Base-by-base conservation (phyloP, 495 filamentous ascomycete genomes). In the Cudoniella acicularis region DNA sequence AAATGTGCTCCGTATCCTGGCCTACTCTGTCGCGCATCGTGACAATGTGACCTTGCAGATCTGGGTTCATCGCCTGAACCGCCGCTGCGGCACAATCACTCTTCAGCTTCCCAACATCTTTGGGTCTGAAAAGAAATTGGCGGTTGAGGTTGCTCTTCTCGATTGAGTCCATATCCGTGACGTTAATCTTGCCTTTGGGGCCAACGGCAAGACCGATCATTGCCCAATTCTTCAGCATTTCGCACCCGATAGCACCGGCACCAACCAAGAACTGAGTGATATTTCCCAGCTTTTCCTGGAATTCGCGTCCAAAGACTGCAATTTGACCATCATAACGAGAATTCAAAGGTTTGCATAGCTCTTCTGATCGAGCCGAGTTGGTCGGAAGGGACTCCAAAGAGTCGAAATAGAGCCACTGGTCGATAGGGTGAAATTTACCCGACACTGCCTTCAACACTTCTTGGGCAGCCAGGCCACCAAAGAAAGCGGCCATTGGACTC, bases 221-320 rank as follows among this genome's bases (percentile, higher is more conserved):
- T 23, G 95, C 94, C 94, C 95, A 99, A 71, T 97, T 98, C 82
- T 99, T 99, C 55, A 99, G 78, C 83, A 97, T 99, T 69, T 99
- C 95, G 68, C 95, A 99, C 27, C 95, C 95, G 70, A 99, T 99
- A 57, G 95, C 95, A 60, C 95, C 95, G 22, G 95, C 90, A 60
- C 95, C 95, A 51, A 99, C 95, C 21, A 99, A 80, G 79, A 99
- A 99, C 66, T 96, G 81, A 49, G 84, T 93, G 42, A 90, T 72
- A 66, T 97, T 95, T 52, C 87, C 79, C 63, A 99, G 77, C 78
- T 95, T 97, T 40, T 96, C 89, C 69, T 98, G 95, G 75, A 84
- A 98, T 49, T 96, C 90, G 62, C 82, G 87, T 51, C 95, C 95
- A 63, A 97, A 96, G 1, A 99, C 95, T 9, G 90, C 94, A 65